Evolutionary conservation across 148 eudicot genomes (phyloP), one percentile per base, ranked within the genome.

Genomic region (Rheum nobile): DNA sequence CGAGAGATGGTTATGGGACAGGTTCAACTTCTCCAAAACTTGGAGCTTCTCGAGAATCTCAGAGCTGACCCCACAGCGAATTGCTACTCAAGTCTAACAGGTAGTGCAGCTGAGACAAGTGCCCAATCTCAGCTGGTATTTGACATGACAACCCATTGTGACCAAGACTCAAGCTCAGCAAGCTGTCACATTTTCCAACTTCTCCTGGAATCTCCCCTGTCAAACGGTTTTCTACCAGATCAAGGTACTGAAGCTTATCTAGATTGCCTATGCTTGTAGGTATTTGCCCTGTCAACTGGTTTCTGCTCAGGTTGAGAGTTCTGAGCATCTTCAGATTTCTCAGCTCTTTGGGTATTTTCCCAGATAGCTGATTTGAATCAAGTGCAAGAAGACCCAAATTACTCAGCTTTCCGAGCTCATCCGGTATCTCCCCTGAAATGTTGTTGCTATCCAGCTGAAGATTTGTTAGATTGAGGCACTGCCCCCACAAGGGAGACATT

Each of bases 1-100:
- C 0, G 84, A 77, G 26, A 87, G 83, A 71, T 85, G 67, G 65
- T 87, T 87, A 47, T 75, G 84, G 16, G 91, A 87, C 39, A 87
- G 82, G 74, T 82, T 59, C 39, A 87, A 76, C 12, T 14, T 74
- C 74, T 78, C 88, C 71, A 85, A 71, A 24, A 35, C 61, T 8
- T 9, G 39, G 74, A 86, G 69, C 43, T 76, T 67, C 4, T 77
- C 75, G 13, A 86, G 81, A 13, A 69, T 44, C 19, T 35, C 72
- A 0, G 88, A 86, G 79, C 41, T 47, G 65, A 39, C 83, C 86
- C 39, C 73, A 78, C 1, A 86, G 79, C 5, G 72, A 72, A 67
- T 85, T 85, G 71, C 59, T 71, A 52, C 88, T 83, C 34, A 85
- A 68, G 59, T 83, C 88, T 52, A 85, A 72, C 24, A 71, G 43